Evolutionary conservation across 805 yeast genomes (phyloP).

Genomic region (Cyberlindnera lachancei): DNA sequence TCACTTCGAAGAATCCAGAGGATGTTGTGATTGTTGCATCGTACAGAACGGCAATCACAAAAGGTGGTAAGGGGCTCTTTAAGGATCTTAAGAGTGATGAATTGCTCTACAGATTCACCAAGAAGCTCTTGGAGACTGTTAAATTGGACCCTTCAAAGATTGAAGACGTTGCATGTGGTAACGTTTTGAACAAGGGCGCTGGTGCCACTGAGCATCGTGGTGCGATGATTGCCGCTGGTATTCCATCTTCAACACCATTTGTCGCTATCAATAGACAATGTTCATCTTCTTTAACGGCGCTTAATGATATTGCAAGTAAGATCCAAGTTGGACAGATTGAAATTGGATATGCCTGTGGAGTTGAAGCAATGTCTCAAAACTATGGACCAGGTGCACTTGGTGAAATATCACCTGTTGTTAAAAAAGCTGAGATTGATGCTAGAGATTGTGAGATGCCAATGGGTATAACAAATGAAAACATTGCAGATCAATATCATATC

Average conservation of each 20-base stretch:
- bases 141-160: constrained; percentile 48
- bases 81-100: constrained; percentile 80
- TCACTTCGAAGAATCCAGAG: constrained; percentile 28
- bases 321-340: constrained; percentile 83
- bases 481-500: constrained; percentile 59
- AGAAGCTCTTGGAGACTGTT: constrained; percentile 49
- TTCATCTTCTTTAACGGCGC: constrained; percentile 88
- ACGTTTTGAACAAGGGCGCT: constrained; percentile 86
- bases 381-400: constrained; percentile 78
- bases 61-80: constrained; percentile 81
- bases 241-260: constrained; percentile 75
- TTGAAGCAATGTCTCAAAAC: constrained; percentile 87
- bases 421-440: constrained; percentile 39
- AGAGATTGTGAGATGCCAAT: constrained; percentile 83
- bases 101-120: constrained; percentile 57
- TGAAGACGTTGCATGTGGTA: constrained; percentile 86
- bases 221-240: constrained; percentile 84
- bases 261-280: constrained; percentile 89
- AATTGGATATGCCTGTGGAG: constrained; percentile 88
- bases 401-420: constrained; percentile 43
- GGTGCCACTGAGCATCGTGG: constrained; percentile 95
- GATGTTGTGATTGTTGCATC: constrained; percentile 91
- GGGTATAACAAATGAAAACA: constrained; percentile 95
- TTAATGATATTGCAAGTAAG: constrained; percentile 84
- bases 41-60: constrained; percentile 83